These are phyloP conservation scores for Komagataella pseudopastoris DNA, from an alignment of 805 yeast species.

Conservation along the genomic window DNA sequence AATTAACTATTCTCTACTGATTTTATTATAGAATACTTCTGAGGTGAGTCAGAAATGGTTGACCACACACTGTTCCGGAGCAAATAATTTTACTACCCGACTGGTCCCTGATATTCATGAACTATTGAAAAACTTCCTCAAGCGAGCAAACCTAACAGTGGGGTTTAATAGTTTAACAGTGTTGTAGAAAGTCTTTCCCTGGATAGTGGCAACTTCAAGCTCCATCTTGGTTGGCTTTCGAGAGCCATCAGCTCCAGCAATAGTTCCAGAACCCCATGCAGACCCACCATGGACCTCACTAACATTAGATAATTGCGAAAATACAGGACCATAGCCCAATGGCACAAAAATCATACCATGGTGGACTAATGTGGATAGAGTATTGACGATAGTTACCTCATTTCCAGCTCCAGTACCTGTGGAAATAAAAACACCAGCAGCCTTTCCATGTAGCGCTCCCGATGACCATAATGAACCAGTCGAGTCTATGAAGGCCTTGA, in stretches of 20 bases:
- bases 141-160: too few species aligned
- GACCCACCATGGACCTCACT: slow-evolving; percentile 68
- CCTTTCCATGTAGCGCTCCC: slow-evolving; percentile 63
- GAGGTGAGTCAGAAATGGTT: too few species aligned
- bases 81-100: too few species aligned
- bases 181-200: slow-evolving; percentile 55
- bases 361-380: slow-evolving; percentile 54
- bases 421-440: slow-evolving; percentile 58
- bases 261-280: slow-evolving; percentile 79
- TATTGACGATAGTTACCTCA: slow-evolving; percentile 55
- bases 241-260: slow-evolving; percentile 68
- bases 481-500: slow-evolving; percentile 62
- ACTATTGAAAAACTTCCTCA: too few species aligned
- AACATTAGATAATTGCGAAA: slow-evolving; percentile 38
- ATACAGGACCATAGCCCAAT: slow-evolving; percentile 51
- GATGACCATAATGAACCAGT: slow-evolving; percentile 72
- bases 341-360: slow-evolving; percentile 78
- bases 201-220: slow-evolving; percentile 45
- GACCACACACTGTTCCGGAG: too few species aligned
- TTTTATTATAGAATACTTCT: too few species aligned
- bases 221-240: slow-evolving; percentile 55
- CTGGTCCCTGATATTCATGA: too few species aligned
- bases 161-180: background rate
- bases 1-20: too few species aligned
- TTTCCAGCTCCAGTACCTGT: slow-evolving; percentile 82